Conservation (phyloP, 1,284 basidiomycete species). For the Vanrija pseudolonga region DNA sequence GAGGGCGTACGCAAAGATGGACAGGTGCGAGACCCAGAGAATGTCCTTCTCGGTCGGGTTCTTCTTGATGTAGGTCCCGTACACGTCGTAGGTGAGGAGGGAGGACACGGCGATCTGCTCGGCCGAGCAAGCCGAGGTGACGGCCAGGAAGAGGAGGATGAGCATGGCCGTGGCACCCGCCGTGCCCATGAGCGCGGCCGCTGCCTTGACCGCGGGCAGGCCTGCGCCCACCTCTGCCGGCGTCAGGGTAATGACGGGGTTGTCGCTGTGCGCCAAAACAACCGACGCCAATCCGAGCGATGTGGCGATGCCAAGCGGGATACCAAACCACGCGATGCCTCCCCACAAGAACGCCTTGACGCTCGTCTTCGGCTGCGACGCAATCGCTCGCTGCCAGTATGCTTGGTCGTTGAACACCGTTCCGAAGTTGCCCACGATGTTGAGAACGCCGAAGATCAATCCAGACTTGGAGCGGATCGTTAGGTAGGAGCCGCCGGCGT, state of each 20-base stretch:
- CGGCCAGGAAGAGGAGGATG: constrained; percentile 53
- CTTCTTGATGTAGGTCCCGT: constrained; percentile 58
- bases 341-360: constrained; percentile 85
- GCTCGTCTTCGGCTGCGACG: constrained; percentile 72
- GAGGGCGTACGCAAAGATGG: constrained; percentile 67
- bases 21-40: constrained; percentile 52
- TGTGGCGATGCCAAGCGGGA: constrained; percentile 60
- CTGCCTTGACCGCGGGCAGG: constrained; percentile 66
- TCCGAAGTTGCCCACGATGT: constrained; percentile 68
- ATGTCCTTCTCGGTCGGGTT: constrained; percentile 60
- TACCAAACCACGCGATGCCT: constrained; percentile 83
- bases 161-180: constrained; percentile 59
- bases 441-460: constrained; percentile 83
- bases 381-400: constrained; percentile 76
- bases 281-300: constrained; percentile 72
- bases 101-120: constrained; percentile 83
- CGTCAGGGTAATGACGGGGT: constrained; percentile 51
- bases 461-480: constrained; percentile 78
- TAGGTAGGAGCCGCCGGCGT: constrained; percentile 62
- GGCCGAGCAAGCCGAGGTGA: constrained; percentile 80
- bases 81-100: constrained; percentile 74
- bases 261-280: constrained; percentile 62
- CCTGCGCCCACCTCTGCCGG: constrained; percentile 72
- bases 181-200: constrained; percentile 69
- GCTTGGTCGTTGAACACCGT: constrained; percentile 57